Evolutionary conservation across 2,329 filamentous ascomycete species (phyloP).

Genomic region (Exophiala aquamarina): DNA sequence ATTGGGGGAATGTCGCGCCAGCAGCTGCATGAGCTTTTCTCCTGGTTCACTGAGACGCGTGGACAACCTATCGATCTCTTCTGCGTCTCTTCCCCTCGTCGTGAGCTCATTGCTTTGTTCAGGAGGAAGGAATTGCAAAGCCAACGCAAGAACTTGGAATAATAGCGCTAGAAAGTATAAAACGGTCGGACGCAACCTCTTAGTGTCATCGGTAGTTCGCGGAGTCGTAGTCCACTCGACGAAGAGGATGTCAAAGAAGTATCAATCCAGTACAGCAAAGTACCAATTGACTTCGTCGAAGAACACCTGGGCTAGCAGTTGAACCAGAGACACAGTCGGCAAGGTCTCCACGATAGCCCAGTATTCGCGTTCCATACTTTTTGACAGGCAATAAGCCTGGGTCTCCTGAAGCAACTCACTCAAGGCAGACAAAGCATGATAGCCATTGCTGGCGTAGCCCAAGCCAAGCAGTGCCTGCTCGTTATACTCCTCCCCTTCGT

Average conservation of each 20-base stretch:
- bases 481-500: no score
- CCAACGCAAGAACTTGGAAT: constrained; percentile 9
- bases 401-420: not conserved
- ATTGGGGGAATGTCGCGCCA: not conserved
- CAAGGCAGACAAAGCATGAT: not conserved
- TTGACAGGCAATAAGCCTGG: not conserved
- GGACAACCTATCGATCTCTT: not conserved
- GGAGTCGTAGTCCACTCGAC: not conserved
- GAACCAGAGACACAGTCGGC: not conserved
- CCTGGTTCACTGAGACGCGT: constrained; percentile 1
- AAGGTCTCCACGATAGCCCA: not conserved
- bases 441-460: not conserved
- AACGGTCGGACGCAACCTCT: not conserved
- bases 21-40: not conserved
- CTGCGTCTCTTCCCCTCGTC: not conserved
- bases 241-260: constrained; percentile 1
- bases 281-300: constrained; percentile 3
- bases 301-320: not conserved
- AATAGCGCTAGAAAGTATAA: constrained; percentile 5
- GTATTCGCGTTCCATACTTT: not conserved
- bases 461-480: not conserved
- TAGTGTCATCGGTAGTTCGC: not conserved
- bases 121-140: constrained; percentile 5
- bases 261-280: constrained; percentile 1
- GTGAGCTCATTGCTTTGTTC: no score